Percentiles rank a stretch among this genome's conserved stretches.
Conservation (phyloP, 805 yeast genomes). For the Wickerhamomyces rabaulensis region DNA sequence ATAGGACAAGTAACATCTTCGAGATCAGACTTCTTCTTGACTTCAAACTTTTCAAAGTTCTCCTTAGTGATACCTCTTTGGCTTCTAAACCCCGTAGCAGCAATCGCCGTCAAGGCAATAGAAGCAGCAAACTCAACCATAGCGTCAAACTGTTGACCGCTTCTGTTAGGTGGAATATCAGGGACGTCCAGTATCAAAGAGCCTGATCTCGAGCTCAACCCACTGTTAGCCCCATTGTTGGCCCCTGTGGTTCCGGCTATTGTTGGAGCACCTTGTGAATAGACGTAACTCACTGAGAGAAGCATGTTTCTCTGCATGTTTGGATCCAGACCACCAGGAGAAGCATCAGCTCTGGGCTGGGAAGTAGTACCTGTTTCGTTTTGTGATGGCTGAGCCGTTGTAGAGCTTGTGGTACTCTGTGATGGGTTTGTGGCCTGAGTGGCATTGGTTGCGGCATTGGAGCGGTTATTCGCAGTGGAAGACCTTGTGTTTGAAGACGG, state of each 20-base stretch:
- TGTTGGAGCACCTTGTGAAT: slow-evolving; percentile 12
- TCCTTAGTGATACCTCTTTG: slow-evolving; percentile 49
- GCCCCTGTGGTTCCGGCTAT: background rate
- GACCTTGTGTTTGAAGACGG: background rate
- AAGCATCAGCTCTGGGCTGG: background rate
- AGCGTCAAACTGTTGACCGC: slow-evolving; percentile 48
- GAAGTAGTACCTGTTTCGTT: background rate
- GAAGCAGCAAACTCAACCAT: slow-evolving; percentile 64
- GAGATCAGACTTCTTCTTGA: slow-evolving; percentile 27
- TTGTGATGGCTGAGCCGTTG: background rate
- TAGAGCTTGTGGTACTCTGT: background rate
- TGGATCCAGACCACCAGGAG: background rate
- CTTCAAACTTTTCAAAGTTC: slow-evolving; percentile 46
- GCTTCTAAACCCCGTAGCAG: slow-evolving; percentile 38
- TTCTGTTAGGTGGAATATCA: slow-evolving; percentile 56
- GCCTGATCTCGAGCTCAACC: slow-evolving; percentile 36
- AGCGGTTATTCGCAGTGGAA: no score
- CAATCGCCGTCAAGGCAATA: slow-evolving; percentile 60
- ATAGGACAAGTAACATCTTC: slow-evolving; percentile 47
- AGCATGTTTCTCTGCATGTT: slow-evolving; percentile 28
- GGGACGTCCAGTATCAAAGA: slow-evolving; percentile 62
- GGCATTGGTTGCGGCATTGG: background rate
- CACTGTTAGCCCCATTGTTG: background rate
- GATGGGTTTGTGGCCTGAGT: background rate
- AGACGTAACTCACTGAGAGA: slow-evolving; percentile 35